Evolutionary conservation across 768 basidiomycete species (phyloP).

Genomic region (Tylopilus rubrobrunneus): DNA sequence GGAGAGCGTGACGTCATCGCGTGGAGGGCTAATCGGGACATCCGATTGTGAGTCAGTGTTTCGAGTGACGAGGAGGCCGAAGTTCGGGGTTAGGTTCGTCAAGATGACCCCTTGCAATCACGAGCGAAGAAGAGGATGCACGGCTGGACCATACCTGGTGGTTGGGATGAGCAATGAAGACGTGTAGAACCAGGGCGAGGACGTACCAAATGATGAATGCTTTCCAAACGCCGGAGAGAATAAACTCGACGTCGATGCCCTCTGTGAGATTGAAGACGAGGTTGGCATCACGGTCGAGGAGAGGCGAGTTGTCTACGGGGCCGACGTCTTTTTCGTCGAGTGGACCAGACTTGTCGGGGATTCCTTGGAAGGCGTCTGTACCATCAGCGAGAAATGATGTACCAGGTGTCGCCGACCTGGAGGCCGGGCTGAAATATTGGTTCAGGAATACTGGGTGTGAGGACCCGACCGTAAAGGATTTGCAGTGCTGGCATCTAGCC

Average conservation of each 20-base stretch:
- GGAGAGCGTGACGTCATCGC: constrained; percentile 45
- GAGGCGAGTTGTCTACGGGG: too few species aligned
- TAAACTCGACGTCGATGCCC: too few species aligned
- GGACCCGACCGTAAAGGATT: too few species aligned
- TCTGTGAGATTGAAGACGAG: too few species aligned
- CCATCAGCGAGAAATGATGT: constrained; percentile 68
- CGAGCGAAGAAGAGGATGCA: constrained; percentile 58
- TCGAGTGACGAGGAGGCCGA: constrained; percentile 58
- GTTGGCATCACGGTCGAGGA: too few species aligned
- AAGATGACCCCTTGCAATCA: constrained; percentile 55
- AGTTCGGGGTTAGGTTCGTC: constrained; percentile 63
- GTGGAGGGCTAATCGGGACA: constrained; percentile 27
- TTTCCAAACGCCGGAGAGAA: constrained; percentile 71
- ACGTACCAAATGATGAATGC: constrained; percentile 57
- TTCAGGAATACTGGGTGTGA: too few species aligned
- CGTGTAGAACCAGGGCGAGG: not conserved
- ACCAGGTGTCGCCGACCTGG: constrained; percentile 71
- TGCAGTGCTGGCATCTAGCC: too few species aligned
- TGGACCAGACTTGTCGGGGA: constrained; percentile 62
- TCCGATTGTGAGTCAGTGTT: constrained; percentile 33
- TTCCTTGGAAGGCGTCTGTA: constrained; percentile 67
- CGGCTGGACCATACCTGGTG: constrained; percentile 66
- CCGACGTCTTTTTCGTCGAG: constrained; percentile 62
- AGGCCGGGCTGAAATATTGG: too few species aligned
- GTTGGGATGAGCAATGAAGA: not conserved